Percentiles rank a stretch among this genome's conserved stretches.
Conservation (phyloP, 495 filamentous ascomycete species). For the Talaromyces proteolyticus region DNA sequence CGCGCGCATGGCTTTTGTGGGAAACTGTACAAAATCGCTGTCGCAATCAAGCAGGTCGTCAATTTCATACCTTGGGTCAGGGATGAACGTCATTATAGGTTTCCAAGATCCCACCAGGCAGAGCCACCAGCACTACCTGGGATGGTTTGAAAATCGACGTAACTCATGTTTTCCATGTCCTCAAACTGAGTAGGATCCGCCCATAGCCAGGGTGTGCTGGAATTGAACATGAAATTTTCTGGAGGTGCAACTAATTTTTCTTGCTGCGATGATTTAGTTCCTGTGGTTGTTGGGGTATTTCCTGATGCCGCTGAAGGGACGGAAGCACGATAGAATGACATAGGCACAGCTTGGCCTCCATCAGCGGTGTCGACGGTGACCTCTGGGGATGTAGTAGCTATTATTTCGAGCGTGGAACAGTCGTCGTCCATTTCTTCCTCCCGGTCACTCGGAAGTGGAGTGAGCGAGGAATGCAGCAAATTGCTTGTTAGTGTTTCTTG, state of each 20-base stretch:
- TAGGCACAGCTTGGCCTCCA: conserved; percentile 34
- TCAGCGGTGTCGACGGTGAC: conserved; percentile 38
- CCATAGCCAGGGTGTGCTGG: conserved; percentile 44
- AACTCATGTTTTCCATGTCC: conserved; percentile 32
- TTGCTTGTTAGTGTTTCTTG: conserved; percentile 21
- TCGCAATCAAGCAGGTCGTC: neutral
- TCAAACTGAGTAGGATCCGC: conserved; percentile 34
- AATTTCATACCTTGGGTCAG: neutral
- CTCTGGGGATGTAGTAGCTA: conserved; percentile 38
- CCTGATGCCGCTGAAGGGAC: conserved; percentile 16
- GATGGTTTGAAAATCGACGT: conserved; percentile 24
- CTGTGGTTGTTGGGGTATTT: neutral
- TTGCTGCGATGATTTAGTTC: conserved; percentile 7
- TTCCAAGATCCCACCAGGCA: conserved; percentile 42
- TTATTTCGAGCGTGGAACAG: conserved; percentile 33
- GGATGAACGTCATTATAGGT: conserved; percentile 16
- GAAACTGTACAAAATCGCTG: neutral
- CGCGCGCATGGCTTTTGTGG: too few relatives aligned
- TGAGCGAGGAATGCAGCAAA: conserved; percentile 27
- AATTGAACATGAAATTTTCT: conserved; percentile 30
- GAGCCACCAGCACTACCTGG: conserved; percentile 29
- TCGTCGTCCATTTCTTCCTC: conserved; percentile 19
- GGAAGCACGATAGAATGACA: conserved; percentile 20
- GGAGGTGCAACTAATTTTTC: conserved; percentile 32
- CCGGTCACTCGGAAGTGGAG: conserved; percentile 10